Percentiles rank a stretch among this genome's conserved stretches.
Evolutionary conservation across 2,329 filamentous ascomycete species (phyloP).

Genomic region (Epichloe festucae): DNA sequence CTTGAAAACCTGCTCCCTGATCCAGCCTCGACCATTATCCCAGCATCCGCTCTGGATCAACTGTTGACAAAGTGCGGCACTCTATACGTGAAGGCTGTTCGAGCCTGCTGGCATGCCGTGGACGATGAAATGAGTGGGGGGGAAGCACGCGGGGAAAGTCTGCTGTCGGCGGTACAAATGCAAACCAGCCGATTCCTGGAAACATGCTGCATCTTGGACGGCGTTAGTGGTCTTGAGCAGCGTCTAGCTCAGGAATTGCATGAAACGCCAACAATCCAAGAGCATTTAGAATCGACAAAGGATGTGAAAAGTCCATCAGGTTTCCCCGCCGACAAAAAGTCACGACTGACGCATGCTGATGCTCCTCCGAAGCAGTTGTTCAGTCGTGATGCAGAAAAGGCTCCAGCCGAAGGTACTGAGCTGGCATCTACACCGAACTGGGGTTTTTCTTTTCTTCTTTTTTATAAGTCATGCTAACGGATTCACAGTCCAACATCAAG

Average conservation of each 20-base stretch:
- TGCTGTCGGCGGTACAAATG: slow-evolving; percentile 40
- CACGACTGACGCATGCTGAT: not conserved
- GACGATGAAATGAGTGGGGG: slow-evolving; percentile 44
- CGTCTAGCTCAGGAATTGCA: slow-evolving; percentile 35
- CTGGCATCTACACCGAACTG: not conserved
- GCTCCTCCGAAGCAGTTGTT: not conserved
- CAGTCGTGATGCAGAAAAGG: not conserved
- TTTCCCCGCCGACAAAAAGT: slow-evolving; percentile 2
- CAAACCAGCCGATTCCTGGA: slow-evolving; percentile 46
- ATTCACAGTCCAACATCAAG: not conserved
- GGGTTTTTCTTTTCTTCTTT: too few relatives aligned
- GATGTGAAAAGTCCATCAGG: slow-evolving; percentile 1
- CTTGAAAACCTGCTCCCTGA: slow-evolving; percentile 40
- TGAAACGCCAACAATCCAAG: slow-evolving; percentile 7
- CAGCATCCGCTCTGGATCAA: slow-evolving; percentile 48
- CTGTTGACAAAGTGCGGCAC: slow-evolving; percentile 58
- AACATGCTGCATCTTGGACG: slow-evolving; percentile 47
- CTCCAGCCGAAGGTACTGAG: not conserved
- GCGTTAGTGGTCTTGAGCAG: slow-evolving; percentile 42
- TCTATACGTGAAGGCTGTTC: slow-evolving; percentile 62
- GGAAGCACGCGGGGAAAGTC: slow-evolving; percentile 29
- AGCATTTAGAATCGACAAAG: not conserved
- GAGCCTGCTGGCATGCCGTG: slow-evolving; percentile 58
- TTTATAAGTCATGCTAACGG: not conserved
- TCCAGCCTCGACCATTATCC: slow-evolving; percentile 34